A percentile compares a stretch with the other conserved stretches of the same genome.
These are phyloP conservation scores for Sugiyamaella japonica DNA, from an alignment of 1,139 yeast species.

Conservation along the genomic window DNA sequence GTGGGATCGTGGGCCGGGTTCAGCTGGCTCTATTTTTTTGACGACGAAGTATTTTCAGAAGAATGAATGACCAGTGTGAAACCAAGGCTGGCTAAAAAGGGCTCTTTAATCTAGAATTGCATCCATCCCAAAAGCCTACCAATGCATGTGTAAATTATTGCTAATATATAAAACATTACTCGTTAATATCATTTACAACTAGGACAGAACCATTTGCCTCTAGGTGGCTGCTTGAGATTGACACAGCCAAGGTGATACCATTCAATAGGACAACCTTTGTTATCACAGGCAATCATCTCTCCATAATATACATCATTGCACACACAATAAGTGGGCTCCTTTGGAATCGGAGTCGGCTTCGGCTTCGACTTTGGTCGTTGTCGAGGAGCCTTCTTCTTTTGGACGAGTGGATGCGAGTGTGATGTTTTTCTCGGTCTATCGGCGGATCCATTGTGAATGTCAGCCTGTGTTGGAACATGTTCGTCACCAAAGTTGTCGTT, in stretches of 20 bases:
- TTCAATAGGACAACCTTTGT: constrained; percentile 69
- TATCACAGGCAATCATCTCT: constrained; percentile 89
- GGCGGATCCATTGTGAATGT: not conserved
- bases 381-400: not conserved
- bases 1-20: constrained; percentile 87
- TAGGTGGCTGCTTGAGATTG: constrained; percentile 49
- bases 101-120: too few relatives aligned
- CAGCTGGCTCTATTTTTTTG: constrained; percentile 79
- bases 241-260: constrained; percentile 83
- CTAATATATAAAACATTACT: not conserved
- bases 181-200: constrained; percentile 26
- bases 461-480: not conserved
- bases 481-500: not conserved
- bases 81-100: not conserved
- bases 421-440: not conserved
- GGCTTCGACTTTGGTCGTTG: not conserved
- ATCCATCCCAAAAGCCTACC: too few relatives aligned
- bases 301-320: constrained; percentile 82
- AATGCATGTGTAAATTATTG: too few relatives aligned
- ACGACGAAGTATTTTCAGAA: constrained; percentile 34
- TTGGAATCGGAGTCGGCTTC: not conserved
- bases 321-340: constrained; percentile 55
- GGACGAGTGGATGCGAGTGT: too few relatives aligned
- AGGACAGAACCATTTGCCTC: constrained; percentile 44
- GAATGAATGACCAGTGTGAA: not conserved